phyloP scores from a whole-genome alignment of 2,329 filamentous ascomycete species.

The Fusarium pseudocircinatum region DNA sequence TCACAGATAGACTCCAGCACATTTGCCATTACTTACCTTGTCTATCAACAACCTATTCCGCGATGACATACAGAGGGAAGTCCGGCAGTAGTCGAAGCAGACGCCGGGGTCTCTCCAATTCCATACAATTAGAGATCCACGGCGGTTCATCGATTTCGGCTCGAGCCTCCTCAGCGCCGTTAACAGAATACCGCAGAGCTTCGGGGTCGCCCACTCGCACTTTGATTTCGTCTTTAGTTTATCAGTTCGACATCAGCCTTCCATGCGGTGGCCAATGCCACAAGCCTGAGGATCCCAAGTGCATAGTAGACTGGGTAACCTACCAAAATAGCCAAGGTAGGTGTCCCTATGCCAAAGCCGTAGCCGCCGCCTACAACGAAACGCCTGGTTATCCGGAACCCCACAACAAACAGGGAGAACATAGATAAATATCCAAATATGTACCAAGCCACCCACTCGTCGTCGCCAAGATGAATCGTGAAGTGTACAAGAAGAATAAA shows the following conservation, averaged over 20 bases:
- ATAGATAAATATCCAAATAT: neutral
- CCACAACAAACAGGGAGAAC: neutral
- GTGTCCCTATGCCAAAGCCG: neutral
- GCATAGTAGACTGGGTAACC: neutral
- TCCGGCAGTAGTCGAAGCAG: neutral
- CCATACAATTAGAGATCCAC: neutral
- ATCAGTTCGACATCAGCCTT: neutral
- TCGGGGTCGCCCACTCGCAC: neutral
- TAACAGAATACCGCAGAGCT: neutral
- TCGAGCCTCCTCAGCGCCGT: neutral
- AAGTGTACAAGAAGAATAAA: neutral
- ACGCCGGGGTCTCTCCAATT: neutral
- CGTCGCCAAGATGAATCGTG: neutral
- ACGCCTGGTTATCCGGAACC: neutral
- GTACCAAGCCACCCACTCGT: neutral
- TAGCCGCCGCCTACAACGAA: neutral
- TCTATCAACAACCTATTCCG: neutral
- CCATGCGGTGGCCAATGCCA: constrained; percentile 12
- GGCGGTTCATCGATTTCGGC: neutral
- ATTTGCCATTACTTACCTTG: neutral
- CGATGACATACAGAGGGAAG: neutral
- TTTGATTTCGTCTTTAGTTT: neutral
- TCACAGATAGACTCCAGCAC: no score
- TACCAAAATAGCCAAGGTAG: neutral
- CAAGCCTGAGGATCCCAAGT: constrained; percentile 14